These are phyloP conservation scores for Apiospora arundinis DNA, from an alignment of 2,329 filamentous ascomycete genomes.

Conservation along the genomic window DNA sequence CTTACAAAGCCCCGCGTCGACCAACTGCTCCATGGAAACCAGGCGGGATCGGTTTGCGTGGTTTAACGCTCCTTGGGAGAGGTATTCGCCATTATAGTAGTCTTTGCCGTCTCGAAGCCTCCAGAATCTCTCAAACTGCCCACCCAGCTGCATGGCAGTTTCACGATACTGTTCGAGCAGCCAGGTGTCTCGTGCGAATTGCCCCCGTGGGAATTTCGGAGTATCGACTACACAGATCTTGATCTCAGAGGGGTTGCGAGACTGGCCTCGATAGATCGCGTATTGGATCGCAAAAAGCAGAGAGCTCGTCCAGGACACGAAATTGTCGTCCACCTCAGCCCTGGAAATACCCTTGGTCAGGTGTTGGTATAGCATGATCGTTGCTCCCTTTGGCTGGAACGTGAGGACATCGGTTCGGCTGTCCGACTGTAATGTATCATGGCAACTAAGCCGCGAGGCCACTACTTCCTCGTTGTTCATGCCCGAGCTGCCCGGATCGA, in stretches of 20 bases:
- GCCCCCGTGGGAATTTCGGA: neutral
- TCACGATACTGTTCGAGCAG: neutral
- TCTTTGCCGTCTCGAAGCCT: neutral
- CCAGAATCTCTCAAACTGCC: neutral
- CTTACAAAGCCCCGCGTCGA: neutral
- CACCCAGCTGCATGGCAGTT: no score
- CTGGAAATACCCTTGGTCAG: neutral
- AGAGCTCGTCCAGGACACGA: constrained; percentile 13
- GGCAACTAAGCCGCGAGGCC: neutral
- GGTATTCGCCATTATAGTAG: constrained; percentile 5
- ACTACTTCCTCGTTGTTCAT: neutral
- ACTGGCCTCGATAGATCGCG: neutral
- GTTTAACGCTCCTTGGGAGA: neutral
- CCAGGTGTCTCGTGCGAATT: neutral
- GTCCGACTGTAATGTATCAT: neutral
- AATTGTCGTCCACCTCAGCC: neutral
- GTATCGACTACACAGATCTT: neutral
- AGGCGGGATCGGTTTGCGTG: neutral
- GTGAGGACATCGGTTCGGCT: neutral
- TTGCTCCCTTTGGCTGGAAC: neutral
- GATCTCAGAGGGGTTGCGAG: neutral
- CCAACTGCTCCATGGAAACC: neutral
- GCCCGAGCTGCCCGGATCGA: neutral
- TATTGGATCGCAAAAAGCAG: neutral
- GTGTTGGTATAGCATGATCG: neutral